Conservation (phyloP, 2,329 filamentous ascomycete species). For the Botrytis porri region DNA sequence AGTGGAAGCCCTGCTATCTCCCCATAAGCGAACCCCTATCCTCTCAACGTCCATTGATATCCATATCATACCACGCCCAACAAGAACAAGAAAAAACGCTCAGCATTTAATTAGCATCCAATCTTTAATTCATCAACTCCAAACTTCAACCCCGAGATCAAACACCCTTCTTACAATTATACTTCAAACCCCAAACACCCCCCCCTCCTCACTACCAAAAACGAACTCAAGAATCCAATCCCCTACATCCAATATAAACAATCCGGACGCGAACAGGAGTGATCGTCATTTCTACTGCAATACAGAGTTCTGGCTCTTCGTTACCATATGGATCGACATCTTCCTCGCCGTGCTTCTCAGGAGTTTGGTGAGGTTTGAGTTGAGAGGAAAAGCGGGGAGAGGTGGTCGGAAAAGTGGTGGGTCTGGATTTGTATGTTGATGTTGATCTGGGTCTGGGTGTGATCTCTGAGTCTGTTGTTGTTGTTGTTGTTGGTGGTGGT, state of each 20-base stretch:
- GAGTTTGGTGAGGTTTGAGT: no score
- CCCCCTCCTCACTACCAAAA: not conserved
- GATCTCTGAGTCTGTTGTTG: not conserved
- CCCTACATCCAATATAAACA: not conserved
- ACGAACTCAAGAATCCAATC: not conserved
- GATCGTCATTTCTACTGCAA: not conserved
- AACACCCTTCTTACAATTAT: not conserved
- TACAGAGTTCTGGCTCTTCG: not conserved
- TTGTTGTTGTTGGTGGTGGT: no score
- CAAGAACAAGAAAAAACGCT: no score
- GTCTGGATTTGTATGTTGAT: not conserved
- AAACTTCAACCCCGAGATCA: no score
- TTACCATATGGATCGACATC: not conserved
- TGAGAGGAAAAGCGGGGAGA: no score
- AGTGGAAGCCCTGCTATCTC: no score
- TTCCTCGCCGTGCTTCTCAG: not conserved
- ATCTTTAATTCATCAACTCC: no score
- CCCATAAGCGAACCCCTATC: no score
- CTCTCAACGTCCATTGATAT: no score
- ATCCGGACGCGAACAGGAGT: not conserved
- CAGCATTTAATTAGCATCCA: no score
- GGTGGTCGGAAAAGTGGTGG: not conserved
- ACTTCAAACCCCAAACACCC: no score
- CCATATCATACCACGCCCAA: no score
- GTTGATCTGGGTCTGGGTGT: not conserved